phyloP scores from a whole-genome alignment of 768 basidiomycete genomes.

The Tricholoma hemisulphureum region DNA sequence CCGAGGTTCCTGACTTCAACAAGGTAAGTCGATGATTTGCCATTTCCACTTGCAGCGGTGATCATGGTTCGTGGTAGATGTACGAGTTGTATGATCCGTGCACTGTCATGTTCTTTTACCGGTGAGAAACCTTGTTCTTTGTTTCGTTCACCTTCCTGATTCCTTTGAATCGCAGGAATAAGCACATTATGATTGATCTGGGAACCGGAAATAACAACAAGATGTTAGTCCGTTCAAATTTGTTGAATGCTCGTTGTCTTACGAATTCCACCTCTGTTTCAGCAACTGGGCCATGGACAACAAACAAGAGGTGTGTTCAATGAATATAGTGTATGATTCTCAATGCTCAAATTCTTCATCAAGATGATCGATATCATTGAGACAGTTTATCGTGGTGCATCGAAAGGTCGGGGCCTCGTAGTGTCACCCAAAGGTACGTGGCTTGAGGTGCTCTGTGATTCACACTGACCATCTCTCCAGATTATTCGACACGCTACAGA shows the following conservation, averaged over 20 bases:
- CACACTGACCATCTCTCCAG: constrained; percentile 17
- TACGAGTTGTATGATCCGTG: constrained; percentile 98
- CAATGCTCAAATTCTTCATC: constrained; percentile 1
- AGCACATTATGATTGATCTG: constrained; percentile 99
- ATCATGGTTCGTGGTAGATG: constrained; percentile 58
- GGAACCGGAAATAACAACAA: constrained; percentile 99
- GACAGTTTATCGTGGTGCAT: constrained; percentile 96
- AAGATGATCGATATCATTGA: constrained; percentile 97
- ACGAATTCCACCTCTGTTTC: not conserved
- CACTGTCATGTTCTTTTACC: constrained; percentile 98
- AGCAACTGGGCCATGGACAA: constrained; percentile 99
- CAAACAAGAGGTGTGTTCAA: constrained; percentile 81
- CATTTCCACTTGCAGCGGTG: not conserved
- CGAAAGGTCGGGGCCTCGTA: constrained; percentile 96
- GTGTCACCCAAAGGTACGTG: constrained; percentile 88
- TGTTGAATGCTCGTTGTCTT: not conserved
- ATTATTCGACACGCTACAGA: constrained; percentile 47
- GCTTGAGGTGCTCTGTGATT: not conserved
- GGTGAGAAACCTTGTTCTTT: constrained; percentile 47
- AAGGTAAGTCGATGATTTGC: constrained; percentile 55
- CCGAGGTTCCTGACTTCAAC: constrained; percentile 97
- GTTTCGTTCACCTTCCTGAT: not conserved
- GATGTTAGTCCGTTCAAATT: constrained; percentile 61
- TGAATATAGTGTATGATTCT: not conserved
- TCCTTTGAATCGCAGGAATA: constrained; percentile 60